Percentiles rank a stretch among this genome's conserved stretches.
Evolutionary conservation across 768 basidiomycete genomes (phyloP).

Genomic region (Suillus luteus): DNA sequence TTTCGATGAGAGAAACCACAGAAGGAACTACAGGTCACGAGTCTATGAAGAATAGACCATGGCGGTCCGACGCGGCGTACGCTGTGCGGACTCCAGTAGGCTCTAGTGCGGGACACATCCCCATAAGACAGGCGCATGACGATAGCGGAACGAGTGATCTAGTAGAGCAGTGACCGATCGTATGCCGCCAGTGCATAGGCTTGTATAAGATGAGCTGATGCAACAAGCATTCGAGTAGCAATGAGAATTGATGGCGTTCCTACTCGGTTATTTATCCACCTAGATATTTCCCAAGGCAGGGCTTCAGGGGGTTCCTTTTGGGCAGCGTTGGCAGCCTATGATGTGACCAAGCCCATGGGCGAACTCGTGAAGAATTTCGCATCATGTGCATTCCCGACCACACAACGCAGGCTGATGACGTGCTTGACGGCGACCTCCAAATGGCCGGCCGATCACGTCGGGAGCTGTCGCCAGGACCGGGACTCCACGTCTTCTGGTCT

Average conservation of each 20-base stretch:
- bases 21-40: too few species aligned
- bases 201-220: too few species aligned
- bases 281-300: too few species aligned
- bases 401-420: conserved; percentile 53
- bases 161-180: neutral
- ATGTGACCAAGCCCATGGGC: neutral
- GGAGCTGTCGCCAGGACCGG: conserved; percentile 44
- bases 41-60: neutral
- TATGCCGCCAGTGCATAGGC: too few species aligned
- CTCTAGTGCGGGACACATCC: neutral
- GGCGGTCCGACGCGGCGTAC: neutral
- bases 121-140: neutral
- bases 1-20: too few species aligned
- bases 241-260: too few species aligned
- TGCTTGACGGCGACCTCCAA: conserved; percentile 51
- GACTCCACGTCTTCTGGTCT: conserved; percentile 43
- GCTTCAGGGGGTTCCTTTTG: neutral
- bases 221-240: too few species aligned
- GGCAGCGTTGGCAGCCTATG: neutral
- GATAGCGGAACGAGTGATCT: neutral
- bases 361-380: neutral
- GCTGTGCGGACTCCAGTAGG: neutral
- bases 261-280: too few species aligned
- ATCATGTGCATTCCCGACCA: conserved; percentile 5
- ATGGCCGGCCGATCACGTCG: conserved; percentile 48